Conservation (phyloP, 352 stramenopile genomes). For the Globisporangium alternatum region DNA sequence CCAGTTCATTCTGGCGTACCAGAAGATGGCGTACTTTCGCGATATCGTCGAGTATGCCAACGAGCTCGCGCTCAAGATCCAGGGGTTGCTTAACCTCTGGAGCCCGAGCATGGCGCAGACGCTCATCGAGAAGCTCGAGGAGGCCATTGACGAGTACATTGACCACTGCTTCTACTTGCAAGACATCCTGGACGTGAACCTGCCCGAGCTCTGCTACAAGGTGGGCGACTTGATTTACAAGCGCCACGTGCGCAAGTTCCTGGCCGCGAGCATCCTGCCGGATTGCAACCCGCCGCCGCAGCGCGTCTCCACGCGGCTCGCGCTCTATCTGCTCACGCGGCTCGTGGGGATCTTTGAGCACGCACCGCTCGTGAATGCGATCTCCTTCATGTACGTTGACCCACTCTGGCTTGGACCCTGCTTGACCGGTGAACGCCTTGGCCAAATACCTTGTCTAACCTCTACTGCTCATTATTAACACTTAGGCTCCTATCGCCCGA, state of each 20-base stretch:
- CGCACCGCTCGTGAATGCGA: slow-evolving; percentile 77
- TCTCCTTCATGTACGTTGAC: slow-evolving; percentile 59
- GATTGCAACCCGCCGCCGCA: slow-evolving; percentile 71
- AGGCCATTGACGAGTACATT: slow-evolving; percentile 78
- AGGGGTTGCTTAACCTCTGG: slow-evolving; percentile 70
- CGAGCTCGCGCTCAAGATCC: slow-evolving; percentile 72
- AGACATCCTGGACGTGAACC: slow-evolving; percentile 78
- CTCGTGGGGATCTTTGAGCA: slow-evolving; percentile 77
- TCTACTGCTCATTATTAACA: not conserved
- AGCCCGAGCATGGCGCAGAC: slow-evolving; percentile 21
- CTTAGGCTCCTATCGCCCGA: slow-evolving; percentile 59
- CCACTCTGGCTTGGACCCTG: not conserved
- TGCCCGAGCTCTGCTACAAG: slow-evolving; percentile 81
- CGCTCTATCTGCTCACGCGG: slow-evolving; percentile 73
- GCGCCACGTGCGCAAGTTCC: slow-evolving; percentile 59
- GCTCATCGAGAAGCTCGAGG: slow-evolving; percentile 72
- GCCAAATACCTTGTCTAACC: not conserved
- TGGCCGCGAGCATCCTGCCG: slow-evolving; percentile 71
- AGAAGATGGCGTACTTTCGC: slow-evolving; percentile 77
- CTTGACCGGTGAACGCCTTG: not conserved
- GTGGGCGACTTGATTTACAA: slow-evolving; percentile 74
- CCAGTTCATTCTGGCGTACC: slow-evolving; percentile 66
- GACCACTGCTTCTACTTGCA: slow-evolving; percentile 87
- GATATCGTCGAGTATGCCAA: slow-evolving; percentile 77
- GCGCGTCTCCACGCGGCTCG: slow-evolving; percentile 72